These are phyloP conservation scores for Scortechinia acanthostroma DNA, from an alignment of 2,329 filamentous ascomycete species.

Conservation along the genomic window DNA sequence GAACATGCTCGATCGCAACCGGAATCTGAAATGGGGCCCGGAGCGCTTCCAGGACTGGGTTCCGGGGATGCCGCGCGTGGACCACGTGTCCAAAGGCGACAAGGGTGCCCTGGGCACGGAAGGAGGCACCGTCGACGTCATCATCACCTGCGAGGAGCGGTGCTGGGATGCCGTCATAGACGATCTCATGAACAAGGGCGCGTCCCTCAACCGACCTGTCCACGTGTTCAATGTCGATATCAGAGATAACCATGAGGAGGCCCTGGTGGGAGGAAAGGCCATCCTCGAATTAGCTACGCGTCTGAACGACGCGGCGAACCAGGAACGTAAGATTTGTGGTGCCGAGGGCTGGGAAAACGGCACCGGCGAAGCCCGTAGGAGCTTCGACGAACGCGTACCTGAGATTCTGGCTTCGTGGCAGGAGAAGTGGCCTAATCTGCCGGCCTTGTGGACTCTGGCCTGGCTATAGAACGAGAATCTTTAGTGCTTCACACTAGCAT, in stretches of 20 bases:
- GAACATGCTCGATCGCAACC: conserved; percentile 91
- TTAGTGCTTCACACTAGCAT: no score
- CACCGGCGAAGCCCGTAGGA: conserved; percentile 56
- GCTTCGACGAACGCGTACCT: conserved; percentile 88
- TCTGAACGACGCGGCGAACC: conserved; percentile 71
- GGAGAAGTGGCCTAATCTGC: conserved; percentile 84
- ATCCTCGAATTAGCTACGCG: conserved; percentile 86
- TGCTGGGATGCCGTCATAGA: conserved; percentile 98
- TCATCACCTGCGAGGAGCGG: conserved; percentile 94
- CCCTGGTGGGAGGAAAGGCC: conserved; percentile 78
- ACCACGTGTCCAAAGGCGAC: conserved; percentile 56
- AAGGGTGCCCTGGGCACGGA: conserved; percentile 77
- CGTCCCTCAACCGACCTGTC: conserved; percentile 82
- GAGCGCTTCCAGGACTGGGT: conserved; percentile 98
- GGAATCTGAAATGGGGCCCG: conserved; percentile 86
- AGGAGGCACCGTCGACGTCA: conserved; percentile 82
- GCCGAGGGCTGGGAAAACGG: conserved; percentile 64
- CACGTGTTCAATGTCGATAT: conserved; percentile 99
- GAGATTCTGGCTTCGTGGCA: conserved; percentile 91
- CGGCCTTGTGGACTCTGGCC: conserved; percentile 86
- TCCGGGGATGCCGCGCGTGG: conserved; percentile 73
- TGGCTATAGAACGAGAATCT: conserved; percentile 93
- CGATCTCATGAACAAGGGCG: conserved; percentile 78
- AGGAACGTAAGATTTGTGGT: conserved; percentile 67
- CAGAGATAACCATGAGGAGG: conserved; percentile 96